phyloP scores from a whole-genome alignment of 1,284 basidiomycete species.

The Fistulinella staudtii region DNA sequence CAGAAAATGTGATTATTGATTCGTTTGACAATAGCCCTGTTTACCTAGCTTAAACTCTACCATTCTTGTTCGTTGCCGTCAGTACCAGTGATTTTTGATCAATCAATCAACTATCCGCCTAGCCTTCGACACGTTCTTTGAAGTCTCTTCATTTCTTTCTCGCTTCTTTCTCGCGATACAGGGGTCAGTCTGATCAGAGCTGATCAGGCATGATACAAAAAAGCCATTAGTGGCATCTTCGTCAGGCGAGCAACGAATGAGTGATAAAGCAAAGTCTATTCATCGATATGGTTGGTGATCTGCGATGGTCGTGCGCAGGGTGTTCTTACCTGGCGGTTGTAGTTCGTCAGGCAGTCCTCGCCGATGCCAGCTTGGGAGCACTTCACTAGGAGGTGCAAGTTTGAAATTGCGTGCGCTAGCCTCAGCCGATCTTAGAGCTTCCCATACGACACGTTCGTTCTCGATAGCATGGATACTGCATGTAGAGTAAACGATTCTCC shows the following conservation, averaged over 20 bases:
- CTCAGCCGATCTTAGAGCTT: slow-evolving; percentile 68
- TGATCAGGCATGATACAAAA: slow-evolving; percentile 86
- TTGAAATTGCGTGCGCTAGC: slow-evolving; percentile 56
- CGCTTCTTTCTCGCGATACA: slow-evolving; percentile 18
- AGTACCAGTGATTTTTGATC: slow-evolving; percentile 2
- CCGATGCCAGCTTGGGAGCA: slow-evolving; percentile 76
- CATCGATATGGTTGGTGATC: slow-evolving; percentile 1
- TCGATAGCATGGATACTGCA: slow-evolving; percentile 91
- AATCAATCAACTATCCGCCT: neutral
- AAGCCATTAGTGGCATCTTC: slow-evolving; percentile 93
- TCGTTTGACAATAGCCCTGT: slow-evolving; percentile 28
- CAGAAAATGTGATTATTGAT: slow-evolving; percentile 30
- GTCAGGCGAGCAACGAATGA: slow-evolving; percentile 82
- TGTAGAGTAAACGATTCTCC: slow-evolving; percentile 91
- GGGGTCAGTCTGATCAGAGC: slow-evolving; percentile 6
- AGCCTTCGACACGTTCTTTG: slow-evolving; percentile 9
- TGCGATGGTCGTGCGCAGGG: neutral
- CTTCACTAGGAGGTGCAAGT: slow-evolving; percentile 61
- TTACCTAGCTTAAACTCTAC: slow-evolving; percentile 19
- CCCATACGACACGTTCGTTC: slow-evolving; percentile 83
- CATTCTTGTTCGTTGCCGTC: slow-evolving; percentile 10
- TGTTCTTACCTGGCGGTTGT: slow-evolving; percentile 40
- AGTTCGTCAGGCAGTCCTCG: slow-evolving; percentile 70
- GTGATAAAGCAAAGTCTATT: slow-evolving; percentile 57
- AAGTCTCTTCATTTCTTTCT: neutral